Evolutionary conservation across 228 moss, liverwort and hornwort genomes (phyloP), one percentile per base, ranked within the genome.

Genomic region (Sphagnum magellanicum): DNA sequence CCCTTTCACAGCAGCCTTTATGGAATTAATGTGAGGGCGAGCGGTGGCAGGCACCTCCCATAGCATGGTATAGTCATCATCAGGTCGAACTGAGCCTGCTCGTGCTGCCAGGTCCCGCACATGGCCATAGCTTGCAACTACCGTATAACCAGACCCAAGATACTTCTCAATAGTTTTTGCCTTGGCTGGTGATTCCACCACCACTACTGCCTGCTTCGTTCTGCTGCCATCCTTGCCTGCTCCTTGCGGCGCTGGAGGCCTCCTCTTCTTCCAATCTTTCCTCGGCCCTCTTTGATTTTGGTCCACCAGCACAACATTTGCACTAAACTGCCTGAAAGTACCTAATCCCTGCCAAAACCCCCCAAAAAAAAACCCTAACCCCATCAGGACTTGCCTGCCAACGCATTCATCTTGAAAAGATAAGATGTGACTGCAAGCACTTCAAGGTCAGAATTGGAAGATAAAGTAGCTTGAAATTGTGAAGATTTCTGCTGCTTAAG

Each of bases 161-260:
- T 98, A 98, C 78, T 93, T 93, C 48, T 87, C 88, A 68, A 98
- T 98, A 6, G 97, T 98, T 53, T 84, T 93, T 47, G 97, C 97
- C 79, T 98, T 98, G 59, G 87, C 93, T 58, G 97, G 97, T 4
- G 93, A 98, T 73, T 98, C 97, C 52, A 98, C 97, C 52, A 98
- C 87, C 47, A 98, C 90, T 67, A 98, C 93, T 7, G 87, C 81
- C 64, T 76, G 77, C 12, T 50, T 52, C 16, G 9, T 52, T 48
- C 51, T 65, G 9, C 12, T 67, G 32, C 60, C 50, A 4, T 49
- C 46, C 58, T 58, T 60, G 15, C 52, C 71, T 50, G 14, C 71
- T 52, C 64, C 68, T 73, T 66, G 77, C 32, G 50, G 50, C 17
- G 73, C 48, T 10, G 72, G 62, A 5, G 72, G 73, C 53, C 51